These are phyloP conservation scores for Eutrema japonicum DNA, from an alignment of 345 rosid species.

Conservation along the genomic window DNA sequence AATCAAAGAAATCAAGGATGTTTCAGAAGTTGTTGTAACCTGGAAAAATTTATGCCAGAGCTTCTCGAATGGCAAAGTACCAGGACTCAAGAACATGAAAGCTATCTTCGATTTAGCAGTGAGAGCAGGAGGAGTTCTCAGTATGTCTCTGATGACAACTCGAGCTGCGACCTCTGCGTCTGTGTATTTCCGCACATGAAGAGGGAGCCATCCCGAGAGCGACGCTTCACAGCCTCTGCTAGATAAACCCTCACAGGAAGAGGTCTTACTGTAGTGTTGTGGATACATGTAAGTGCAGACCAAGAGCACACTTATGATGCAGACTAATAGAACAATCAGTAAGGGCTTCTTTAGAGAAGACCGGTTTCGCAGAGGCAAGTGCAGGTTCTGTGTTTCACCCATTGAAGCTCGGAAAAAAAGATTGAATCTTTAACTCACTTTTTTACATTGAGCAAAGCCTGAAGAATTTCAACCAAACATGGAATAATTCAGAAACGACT, in stretches of 20 bases:
- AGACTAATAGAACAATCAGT: slow-evolving; percentile 76
- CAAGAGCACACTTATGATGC: slow-evolving; percentile 75
- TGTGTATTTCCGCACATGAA: slow-evolving; percentile 75
- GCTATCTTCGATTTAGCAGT: slow-evolving; percentile 75
- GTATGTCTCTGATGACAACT: slow-evolving; percentile 73
- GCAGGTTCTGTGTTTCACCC: slow-evolving; percentile 78
- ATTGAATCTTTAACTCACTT: slow-evolving; percentile 37
- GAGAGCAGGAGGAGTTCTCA: slow-evolving; percentile 55
- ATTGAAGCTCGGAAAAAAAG: slow-evolving; percentile 47
- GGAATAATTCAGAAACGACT: not conserved
- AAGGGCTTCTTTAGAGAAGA: slow-evolving; percentile 77
- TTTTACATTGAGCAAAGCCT: slow-evolving; percentile 36
- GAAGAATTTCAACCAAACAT: slow-evolving; percentile 2
- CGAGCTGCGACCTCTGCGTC: slow-evolving; percentile 85
- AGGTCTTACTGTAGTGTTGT: slow-evolving; percentile 52
- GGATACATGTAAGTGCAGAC: slow-evolving; percentile 82
- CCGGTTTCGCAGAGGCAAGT: slow-evolving; percentile 65
- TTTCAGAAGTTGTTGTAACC: slow-evolving; percentile 41
- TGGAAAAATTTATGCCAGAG: slow-evolving; percentile 89
- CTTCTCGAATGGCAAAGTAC: slow-evolving; percentile 90
- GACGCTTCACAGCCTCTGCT: slow-evolving; percentile 70
- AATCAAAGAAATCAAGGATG: slow-evolving; percentile 6
- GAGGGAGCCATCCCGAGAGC: slow-evolving; percentile 89
- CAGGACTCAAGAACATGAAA: slow-evolving; percentile 90
- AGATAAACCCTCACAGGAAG: slow-evolving; percentile 75